phyloP scores from a whole-genome alignment of 768 basidiomycete species.

The Pleurotus pulmonarius region DNA sequence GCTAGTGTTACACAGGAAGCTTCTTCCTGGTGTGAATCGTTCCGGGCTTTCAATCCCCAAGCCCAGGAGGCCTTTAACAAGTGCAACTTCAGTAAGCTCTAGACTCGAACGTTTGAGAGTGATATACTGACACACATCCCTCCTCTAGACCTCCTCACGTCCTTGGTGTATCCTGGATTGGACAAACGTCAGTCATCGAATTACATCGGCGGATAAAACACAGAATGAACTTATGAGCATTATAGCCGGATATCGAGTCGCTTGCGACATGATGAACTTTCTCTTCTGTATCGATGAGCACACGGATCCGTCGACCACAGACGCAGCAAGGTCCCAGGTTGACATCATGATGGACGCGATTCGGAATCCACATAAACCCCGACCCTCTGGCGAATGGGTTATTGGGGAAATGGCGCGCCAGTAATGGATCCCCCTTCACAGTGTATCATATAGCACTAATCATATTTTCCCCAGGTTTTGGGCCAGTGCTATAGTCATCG shows the following conservation, averaged over 20 bases:
- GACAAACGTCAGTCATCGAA: slow-evolving; percentile 25
- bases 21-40: slow-evolving; percentile 31
- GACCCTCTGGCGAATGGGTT: slow-evolving; percentile 31
- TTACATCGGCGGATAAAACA: no score
- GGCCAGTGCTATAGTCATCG: slow-evolving; percentile 20
- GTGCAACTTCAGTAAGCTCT: slow-evolving; percentile 35
- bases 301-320: slow-evolving; percentile 33
- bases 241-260: slow-evolving; percentile 26
- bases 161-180: slow-evolving; percentile 30
- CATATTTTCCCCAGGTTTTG: slow-evolving; percentile 25
- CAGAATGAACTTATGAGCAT: not conserved
- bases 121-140: no score
- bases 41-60: slow-evolving; percentile 28
- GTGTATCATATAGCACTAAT: not conserved
- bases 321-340: slow-evolving; percentile 23
- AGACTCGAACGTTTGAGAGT: no score
- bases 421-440: slow-evolving; percentile 21
- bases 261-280: slow-evolving; percentile 48
- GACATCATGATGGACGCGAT: slow-evolving; percentile 37
- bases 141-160: slow-evolving; percentile 29
- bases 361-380: slow-evolving; percentile 27
- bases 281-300: slow-evolving; percentile 49
- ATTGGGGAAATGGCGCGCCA: slow-evolving; percentile 35
- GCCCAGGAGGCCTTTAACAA: slow-evolving; percentile 35
- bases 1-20: slow-evolving; percentile 28